Evolutionary conservation across 2,329 filamentous ascomycete genomes (phyloP), one percentile per base, ranked within the genome.

Genomic region (Penicillium sp.): DNA sequence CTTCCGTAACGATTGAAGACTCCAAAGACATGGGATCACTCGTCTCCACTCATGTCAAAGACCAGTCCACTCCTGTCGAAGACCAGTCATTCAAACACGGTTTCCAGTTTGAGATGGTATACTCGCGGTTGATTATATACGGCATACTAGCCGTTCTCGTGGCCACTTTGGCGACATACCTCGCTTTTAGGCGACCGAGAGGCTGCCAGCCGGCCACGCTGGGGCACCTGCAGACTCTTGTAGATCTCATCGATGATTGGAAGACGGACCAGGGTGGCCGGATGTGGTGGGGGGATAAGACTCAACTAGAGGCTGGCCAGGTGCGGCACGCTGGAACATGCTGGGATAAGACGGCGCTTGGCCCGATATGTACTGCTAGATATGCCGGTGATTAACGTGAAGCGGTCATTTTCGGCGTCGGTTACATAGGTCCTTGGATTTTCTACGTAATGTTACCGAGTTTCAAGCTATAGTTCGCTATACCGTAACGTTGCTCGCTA

Each of bases 91-190:
- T 41, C 38, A 41, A 41, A 41, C 38, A 41, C 38, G 38, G 38
- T 41, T 58, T 54, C 22, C 38, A 58, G 37, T 53, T 54, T 38
- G 50, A 58, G 43, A 58, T 58, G 50, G 47, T 58, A 43, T 45
- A 42, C 49, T 54, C 47, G 38, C 55, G 48, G 22, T 34, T 58
- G 28, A 51, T 53, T 35, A 41, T 45, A 20, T 53, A 51, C 28
- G 48, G 41, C 38, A 17, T 41, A 14, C 38, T 41, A 41, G 38
- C 38, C 38, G n/a, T 41, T 17, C 38, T 41, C 31, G 49, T 47
- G 52, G 57, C 50, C 15, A 50, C 20, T n/a, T 41, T 55, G n/a
- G 51, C 52, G 20, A 50, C 35, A 7, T 47, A 34, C 37, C 28
- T 55, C 12, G 53, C 53, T 37, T 15, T 28, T 15, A 28, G 25